Evolutionary conservation across 2,329 filamentous ascomycete species (phyloP), one percentile per base, ranked within the genome.

Genomic region (Colletotrichum higginsianum): DNA sequence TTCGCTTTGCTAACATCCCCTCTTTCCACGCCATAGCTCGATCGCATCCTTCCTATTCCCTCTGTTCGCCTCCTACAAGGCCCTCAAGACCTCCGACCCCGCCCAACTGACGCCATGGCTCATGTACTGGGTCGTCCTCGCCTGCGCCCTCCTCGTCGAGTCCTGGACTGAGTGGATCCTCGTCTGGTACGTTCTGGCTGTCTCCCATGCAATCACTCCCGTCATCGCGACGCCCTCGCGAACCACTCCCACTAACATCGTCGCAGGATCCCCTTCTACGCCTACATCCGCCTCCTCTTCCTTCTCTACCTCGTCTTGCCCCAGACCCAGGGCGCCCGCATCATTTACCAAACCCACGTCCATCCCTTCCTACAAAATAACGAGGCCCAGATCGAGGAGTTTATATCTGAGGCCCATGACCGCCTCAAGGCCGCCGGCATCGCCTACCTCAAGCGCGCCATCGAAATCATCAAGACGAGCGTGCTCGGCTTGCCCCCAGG

Each of bases 121-220:
- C 75, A 98, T 98, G 93, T 99, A 98, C 88, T 99, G 96, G 93
- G 94, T 98, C 72, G 94, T 98, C 30, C 89, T 98, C 75, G 93
- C 94, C 73, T 92, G 94, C 80, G 90, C 92, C 77, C 87, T 95
- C 67, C 89, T 96, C 73, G 90, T 91, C 82, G 96, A 98, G 84
- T 95, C 93, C 57, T 97, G 95, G 90, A 91, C 93, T 67, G 90
- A 92, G 77, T 98, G 96, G 84, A 91, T 98, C 78, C 88, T 98
- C 57, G 88, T 88, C 80, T 98, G 95, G 92, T 92, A 83, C 63
- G 84, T 78, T 40, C 40, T 21, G 50, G 12, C 62, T 4, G 35
- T 42, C 26, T 18, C 3, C 18, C n/a, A 26, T 8, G 16, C 9
- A 46, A 11, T 15, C 5, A 26, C 3, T 23, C 35, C 18, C 8